These are phyloP conservation scores for Grigorovia jiainica DNA, from an alignment of 805 yeast genomes.

Conservation along the genomic window DNA sequence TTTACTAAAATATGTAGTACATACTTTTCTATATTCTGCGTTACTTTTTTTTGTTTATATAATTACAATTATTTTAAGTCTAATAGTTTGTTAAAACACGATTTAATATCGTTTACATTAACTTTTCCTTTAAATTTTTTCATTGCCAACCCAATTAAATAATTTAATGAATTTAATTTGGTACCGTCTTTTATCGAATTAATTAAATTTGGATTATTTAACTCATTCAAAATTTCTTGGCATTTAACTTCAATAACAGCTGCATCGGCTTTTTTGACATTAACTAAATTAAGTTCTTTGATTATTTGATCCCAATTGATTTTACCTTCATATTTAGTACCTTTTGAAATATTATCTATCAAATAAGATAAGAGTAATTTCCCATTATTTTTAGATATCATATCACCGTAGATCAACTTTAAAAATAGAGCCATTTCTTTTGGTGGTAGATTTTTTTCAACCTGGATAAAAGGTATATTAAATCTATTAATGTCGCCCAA, in stretches of 20 bases:
- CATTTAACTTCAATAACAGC: conserved; percentile 36
- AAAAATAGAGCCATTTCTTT: conserved; percentile 47
- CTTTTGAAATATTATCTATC: conserved; percentile 38
- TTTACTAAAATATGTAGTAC: too few relatives aligned
- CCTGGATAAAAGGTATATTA: conserved; percentile 28
- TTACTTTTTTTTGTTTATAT: too few relatives aligned
- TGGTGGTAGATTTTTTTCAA: conserved; percentile 29
- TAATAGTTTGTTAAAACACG: conserved; percentile 24
- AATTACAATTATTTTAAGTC: conserved; percentile 12
- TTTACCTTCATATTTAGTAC: conserved; percentile 3
- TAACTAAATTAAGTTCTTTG: conserved; percentile 41
- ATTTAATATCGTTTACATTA: conserved; percentile 29
- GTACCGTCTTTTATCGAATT: conserved; percentile 48
- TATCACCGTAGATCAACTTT: conserved; percentile 34
- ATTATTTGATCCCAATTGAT: conserved; percentile 37
- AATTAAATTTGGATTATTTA: conserved; percentile 43
- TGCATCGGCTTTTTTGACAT: conserved; percentile 24
- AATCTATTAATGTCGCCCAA: conserved; percentile 58
- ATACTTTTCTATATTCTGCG: too few relatives aligned
- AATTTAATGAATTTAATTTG: conserved; percentile 57
- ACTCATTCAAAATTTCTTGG: conserved; percentile 32
- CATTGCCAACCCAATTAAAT: conserved; percentile 80
- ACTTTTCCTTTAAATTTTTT: conserved; percentile 57
- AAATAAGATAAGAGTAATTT: conserved; percentile 55
- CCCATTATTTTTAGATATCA: conserved; percentile 59